Conservation (phyloP, 202 grass and related monocot genomes). For the Hordeum pubiflorum region DNA sequence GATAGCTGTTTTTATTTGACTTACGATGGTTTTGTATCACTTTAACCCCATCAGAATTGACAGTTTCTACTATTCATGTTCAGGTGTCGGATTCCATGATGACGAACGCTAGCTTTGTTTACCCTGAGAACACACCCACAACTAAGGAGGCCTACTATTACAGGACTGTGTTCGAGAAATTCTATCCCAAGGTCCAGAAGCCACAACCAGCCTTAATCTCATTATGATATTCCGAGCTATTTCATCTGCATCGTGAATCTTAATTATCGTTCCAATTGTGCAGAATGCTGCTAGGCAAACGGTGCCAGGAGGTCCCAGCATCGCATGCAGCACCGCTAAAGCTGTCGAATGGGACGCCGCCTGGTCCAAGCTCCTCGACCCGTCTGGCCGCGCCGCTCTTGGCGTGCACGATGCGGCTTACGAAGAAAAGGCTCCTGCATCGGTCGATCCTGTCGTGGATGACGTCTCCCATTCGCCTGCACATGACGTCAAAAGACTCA, state of each 20-base stretch:
- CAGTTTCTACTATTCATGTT: constrained; percentile 16
- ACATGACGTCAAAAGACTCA: not conserved
- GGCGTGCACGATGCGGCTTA: constrained; percentile 84
- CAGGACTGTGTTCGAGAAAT: constrained; percentile 77
- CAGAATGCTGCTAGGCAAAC: constrained; percentile 91
- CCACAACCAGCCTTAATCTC: not conserved
- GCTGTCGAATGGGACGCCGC: constrained; percentile 87
- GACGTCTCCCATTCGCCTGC: constrained; percentile 18
- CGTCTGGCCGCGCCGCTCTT: constrained; percentile 82
- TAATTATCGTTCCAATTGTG: constrained; percentile 12
- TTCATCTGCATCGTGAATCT: not conserved
- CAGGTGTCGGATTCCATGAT: constrained; percentile 92
- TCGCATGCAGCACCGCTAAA: constrained; percentile 94
- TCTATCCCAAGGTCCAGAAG: constrained; percentile 70
- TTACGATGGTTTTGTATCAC: not conserved
- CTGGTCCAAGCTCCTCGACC: constrained; percentile 85
- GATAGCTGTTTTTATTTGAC: not conserved
- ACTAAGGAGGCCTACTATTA: constrained; percentile 98
- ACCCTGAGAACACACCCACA: constrained; percentile 85
- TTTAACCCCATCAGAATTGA: not conserved
- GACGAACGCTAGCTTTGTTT: constrained; percentile 86
- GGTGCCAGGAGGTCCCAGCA: constrained; percentile 85
- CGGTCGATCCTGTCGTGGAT: constrained; percentile 11
- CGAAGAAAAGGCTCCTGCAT: constrained; percentile 29
- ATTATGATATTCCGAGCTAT: not conserved